Evolutionary conservation across 1,284 basidiomycete genomes (phyloP).

Genomic region (Mycosarcoma maydis): DNA sequence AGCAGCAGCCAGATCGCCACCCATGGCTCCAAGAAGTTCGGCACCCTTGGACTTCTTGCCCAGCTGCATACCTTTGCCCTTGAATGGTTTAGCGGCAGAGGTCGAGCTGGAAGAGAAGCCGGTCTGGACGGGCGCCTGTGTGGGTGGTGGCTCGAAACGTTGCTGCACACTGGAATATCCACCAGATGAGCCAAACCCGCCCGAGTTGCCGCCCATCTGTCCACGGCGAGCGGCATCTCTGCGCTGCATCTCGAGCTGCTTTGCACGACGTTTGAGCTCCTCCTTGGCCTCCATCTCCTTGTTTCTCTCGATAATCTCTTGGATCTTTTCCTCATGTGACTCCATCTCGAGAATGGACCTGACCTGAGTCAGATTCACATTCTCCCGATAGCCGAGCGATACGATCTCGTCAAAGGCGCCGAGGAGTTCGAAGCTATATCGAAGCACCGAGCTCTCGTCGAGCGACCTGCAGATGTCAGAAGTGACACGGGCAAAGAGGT

Average conservation of each 20-base stretch:
- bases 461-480: slow-evolving; percentile 81
- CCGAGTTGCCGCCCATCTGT: slow-evolving; percentile 41
- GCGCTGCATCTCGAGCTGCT: slow-evolving; percentile 97
- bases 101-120: slow-evolving; percentile 45
- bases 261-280: slow-evolving; percentile 95
- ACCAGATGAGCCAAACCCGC: slow-evolving; percentile 45
- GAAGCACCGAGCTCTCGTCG: slow-evolving; percentile 88
- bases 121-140: slow-evolving; percentile 55
- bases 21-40: slow-evolving; percentile 85
- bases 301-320: slow-evolving; percentile 98
- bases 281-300: slow-evolving; percentile 99
- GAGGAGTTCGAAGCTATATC: slow-evolving; percentile 92
- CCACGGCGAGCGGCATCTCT: slow-evolving; percentile 69
- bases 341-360: slow-evolving; percentile 95
- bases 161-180: slow-evolving; percentile 32
- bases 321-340: slow-evolving; percentile 99
- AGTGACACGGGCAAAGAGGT: slow-evolving; percentile 91
- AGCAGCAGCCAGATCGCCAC: slow-evolving; percentile 67
- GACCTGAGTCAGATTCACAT: slow-evolving; percentile 90
- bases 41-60: slow-evolving; percentile 90
- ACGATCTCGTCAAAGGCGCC: slow-evolving; percentile 98
- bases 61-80: slow-evolving; percentile 96
- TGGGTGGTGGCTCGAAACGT: slow-evolving; percentile 54
- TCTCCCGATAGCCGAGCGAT: slow-evolving; percentile 91
- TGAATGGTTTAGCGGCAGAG: slow-evolving; percentile 77